These are phyloP conservation scores for Globisporangium alternatum DNA, from an alignment of 352 stramenopile genomes.

Conservation along the genomic window DNA sequence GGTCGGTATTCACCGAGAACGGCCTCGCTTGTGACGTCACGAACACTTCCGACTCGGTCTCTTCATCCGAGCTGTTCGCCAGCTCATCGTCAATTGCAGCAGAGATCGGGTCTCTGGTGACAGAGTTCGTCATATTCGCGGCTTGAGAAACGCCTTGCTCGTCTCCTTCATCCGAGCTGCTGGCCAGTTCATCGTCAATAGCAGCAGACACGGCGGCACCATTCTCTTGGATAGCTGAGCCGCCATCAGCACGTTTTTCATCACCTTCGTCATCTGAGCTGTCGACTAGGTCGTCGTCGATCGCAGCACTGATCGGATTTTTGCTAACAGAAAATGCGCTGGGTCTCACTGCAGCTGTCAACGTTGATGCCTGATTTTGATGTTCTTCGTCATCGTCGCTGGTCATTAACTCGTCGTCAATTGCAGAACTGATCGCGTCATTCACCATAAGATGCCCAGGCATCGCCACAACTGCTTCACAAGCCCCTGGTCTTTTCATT, in stretches of 20 bases:
- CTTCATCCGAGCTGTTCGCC: not conserved
- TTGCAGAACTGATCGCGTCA: not conserved
- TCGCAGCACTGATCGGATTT: not conserved
- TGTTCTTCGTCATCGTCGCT: not conserved
- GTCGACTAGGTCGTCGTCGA: not conserved
- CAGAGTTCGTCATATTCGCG: not conserved
- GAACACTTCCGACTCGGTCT: not conserved
- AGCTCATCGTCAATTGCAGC: not conserved
- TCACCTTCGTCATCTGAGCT: slow-evolving; percentile 7
- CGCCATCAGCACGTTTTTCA: slow-evolving; percentile 8
- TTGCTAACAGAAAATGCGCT: not conserved
- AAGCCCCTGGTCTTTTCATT: not conserved
- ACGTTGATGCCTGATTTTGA: not conserved
- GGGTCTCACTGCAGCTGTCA: not conserved
- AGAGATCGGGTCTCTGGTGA: not conserved
- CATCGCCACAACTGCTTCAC: not conserved
- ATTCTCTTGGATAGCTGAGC: slow-evolving; percentile 2
- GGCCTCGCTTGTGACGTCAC: not conserved
- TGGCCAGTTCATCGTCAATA: slow-evolving; percentile 39
- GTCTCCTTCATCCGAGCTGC: slow-evolving; percentile 20
- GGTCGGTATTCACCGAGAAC: not conserved
- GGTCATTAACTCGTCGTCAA: not conserved
- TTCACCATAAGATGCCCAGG: not conserved
- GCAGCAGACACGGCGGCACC: slow-evolving; percentile 25
- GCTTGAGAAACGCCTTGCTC: slow-evolving; percentile 2